Base-by-base conservation (phyloP, 768 basidiomycete species). In the Pisolithus tinctorius region DNA sequence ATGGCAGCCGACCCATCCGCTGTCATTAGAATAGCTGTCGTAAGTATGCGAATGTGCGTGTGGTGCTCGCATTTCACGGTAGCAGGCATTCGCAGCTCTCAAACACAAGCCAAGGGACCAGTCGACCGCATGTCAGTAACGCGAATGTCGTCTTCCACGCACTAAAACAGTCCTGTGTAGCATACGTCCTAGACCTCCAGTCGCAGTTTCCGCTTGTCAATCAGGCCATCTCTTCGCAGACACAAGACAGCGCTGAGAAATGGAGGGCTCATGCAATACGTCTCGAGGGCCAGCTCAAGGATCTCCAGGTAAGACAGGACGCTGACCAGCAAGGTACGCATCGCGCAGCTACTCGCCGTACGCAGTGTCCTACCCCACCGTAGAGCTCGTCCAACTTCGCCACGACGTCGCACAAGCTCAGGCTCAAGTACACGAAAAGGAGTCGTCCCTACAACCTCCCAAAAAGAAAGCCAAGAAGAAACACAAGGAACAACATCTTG, bases 231-330 rank as follows among this genome's bases (percentile, higher is more conserved):
- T 13, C 17, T n/a, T 41, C 48, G 13, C 6, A 17, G 17, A 8
- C 37, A 17, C 31, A 50, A 36, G 45, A 52, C 30, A 44, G 13
- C 25, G 30, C 46, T 9, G 29, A 25, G 7, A 50, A 52, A 8
- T 67, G 66, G 66, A 58, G 59, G 44, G 48, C 52, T 4, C 64
- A 64, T 36, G 63, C 64, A n/a, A 59, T 67, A 37, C 53, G 54
- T n/a, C 64, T 66, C n/a, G 66, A 67, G 50, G 51, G 51, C 45
- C 56, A 58, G 13, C 57, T 67, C 14, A 31, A 55, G 27, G 30
- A 29, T 1, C 55, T 67, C 38, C 56, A 64, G 41, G 41, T 55
- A 14, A 53, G 53, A 30, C 57, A 51, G 26, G 57, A 68, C 48
- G 57, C 51, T 1, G 62, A 66, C 40, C 58, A 63, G 39, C 58